Evolutionary conservation across 768 basidiomycete species (phyloP), one percentile per base, ranked within the genome.

Genomic region (Floccularia luteovirens): DNA sequence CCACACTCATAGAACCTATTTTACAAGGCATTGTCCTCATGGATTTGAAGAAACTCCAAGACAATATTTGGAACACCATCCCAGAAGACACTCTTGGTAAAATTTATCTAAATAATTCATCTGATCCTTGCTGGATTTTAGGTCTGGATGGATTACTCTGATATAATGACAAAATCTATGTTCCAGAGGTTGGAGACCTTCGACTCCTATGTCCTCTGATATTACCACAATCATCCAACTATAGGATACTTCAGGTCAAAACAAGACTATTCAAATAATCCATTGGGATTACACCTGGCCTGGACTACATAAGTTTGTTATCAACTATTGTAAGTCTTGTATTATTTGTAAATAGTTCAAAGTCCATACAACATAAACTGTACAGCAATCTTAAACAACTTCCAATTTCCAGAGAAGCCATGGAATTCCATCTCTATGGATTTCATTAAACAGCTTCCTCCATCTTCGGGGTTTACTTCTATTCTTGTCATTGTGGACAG

Each of bases 391-490:
- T 64, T 33, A 31, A 53, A 24, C 51, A 50, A 32, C 40, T 65
- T 43, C 41, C 44, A 39, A 41, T n/a, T 57, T 22, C 54, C 53
- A 0, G 4, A 25, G 14, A 36, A 32, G 2, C 57, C 56, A 1
- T 58, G 59, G 55, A 20, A 43, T 35, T 39, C 48, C 4, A 54
- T 59, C 21, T 44, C 46, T 11, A 54, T 60, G 45, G 59, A 60
- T 34, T 53, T 56, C 35, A 51, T 64, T 8, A 49, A 50, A 19
- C 41, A 55, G 7, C 48, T 59, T 4, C 57, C 55, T 5, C 7
- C 8, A 16, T 21, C 24, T 5, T 6, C 19, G 8, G 11, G 16
- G 11, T 37, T 37, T 37, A 22, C n/a, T 19, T 8, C 32, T 34
- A 34, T 34, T 19, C 32, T 34, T 34, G 32, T 34, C 20, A 17